Evolutionary conservation across 2,329 filamentous ascomycete genomes (phyloP).

Genomic region (Botryotinia globosa): DNA sequence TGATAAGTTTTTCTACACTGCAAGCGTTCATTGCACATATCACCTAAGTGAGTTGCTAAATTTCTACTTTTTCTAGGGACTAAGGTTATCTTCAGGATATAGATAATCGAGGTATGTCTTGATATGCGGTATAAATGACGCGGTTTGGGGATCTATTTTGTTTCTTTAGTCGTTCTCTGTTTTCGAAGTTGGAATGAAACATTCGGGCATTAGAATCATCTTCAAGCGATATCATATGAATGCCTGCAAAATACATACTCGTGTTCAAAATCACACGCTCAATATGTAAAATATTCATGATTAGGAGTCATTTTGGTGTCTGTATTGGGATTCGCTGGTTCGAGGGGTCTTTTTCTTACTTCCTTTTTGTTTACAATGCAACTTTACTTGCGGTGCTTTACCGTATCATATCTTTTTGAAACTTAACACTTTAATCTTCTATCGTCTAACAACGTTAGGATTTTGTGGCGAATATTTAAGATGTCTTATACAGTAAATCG

Average conservation of each 20-base stretch:
- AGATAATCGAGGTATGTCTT: accelerated
- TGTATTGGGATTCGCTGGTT: neutral
- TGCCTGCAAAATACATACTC: neutral
- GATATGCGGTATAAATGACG: too few relatives aligned
- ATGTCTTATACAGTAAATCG: neutral
- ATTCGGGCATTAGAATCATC: too few relatives aligned
- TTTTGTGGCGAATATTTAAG: neutral
- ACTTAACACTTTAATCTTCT: neutral
- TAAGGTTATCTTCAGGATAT: neutral
- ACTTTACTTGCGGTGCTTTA: neutral
- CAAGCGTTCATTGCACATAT: too few relatives aligned
- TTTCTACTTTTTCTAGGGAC: accelerated
- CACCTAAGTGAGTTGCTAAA: neutral
- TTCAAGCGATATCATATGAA: too few relatives aligned
- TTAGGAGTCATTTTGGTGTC: too few relatives aligned
- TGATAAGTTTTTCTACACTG: neutral
- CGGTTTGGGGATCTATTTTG: too few relatives aligned
- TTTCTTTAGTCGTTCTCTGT: too few relatives aligned
- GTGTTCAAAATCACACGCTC: neutral
- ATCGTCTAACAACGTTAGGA: neutral
- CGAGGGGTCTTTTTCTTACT: too few relatives aligned
- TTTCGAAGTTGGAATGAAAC: too few relatives aligned
- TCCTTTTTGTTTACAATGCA: neutral
- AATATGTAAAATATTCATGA: too few relatives aligned
- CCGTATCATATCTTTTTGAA: neutral